A percentile compares a stretch with the other conserved stretches of the same genome.
Conservation (phyloP, 164 flowering plant species). For the Annona cherimola region DNA sequence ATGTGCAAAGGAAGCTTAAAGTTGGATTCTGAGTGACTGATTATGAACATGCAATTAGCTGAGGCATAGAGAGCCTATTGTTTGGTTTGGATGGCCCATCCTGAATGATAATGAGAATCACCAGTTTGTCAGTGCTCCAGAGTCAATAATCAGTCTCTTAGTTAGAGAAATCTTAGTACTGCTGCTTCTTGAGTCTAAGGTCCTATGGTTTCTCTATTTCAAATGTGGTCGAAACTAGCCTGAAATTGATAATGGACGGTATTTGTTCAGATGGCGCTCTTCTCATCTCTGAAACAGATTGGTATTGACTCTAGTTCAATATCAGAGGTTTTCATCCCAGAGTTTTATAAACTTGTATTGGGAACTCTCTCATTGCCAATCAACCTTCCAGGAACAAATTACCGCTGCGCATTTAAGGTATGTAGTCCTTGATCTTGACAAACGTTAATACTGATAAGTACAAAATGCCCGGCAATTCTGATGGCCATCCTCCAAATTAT, state of each 20-base stretch:
- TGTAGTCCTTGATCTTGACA: too few relatives aligned
- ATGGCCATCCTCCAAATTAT: neutral
- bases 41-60: neutral
- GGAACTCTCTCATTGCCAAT: constrained; percentile 91
- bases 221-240: neutral
- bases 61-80: neutral
- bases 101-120: neutral
- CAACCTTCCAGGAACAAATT: constrained; percentile 86
- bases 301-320: constrained; percentile 44
- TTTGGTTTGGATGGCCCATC: neutral
- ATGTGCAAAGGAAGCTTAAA: neutral
- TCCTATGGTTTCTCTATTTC: neutral
- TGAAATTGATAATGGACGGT: neutral
- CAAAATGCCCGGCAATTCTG: neutral
- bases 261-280: constrained; percentile 75
- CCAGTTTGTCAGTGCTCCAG: neutral
- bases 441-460: too few relatives aligned
- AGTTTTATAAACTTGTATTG: constrained; percentile 73
- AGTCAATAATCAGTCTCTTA: neutral
- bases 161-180: neutral
- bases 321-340: constrained; percentile 52
- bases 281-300: constrained; percentile 76
- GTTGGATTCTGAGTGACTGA: neutral
- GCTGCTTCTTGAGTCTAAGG: neutral
- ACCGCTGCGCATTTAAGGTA: constrained; percentile 69